Evolutionary conservation across 345 rosid species (phyloP), one percentile per base, ranked within the genome.

Genomic region (Eucalyptus tenuipes): DNA sequence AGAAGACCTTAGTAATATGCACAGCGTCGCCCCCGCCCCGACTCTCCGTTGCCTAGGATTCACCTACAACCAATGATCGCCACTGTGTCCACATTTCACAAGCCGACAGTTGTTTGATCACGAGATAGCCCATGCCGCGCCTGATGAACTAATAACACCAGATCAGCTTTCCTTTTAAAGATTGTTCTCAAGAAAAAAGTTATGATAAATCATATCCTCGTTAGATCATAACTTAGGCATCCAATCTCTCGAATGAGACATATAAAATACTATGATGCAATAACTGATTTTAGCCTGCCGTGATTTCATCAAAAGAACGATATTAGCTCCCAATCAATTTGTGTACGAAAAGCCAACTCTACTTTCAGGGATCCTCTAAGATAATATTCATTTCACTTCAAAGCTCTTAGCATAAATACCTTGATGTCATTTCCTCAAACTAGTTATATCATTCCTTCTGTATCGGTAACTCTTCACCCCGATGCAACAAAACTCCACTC

Each of bases 201-300:
- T 10, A 55, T 24, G 20, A 25, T 55, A 55, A 55, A 24, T 55
- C 61, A 9, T 25, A 55, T 55, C 29, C 6, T 55, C 1, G 4
- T 13, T 22, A 25, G 61, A 55, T 55, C 29, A 25, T 55, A 55
- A 25, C 3, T 55, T 1, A 1, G 1, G 61, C 1, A 24, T 5
- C 61, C 4, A 55, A 5, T 10, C 13, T 22, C 61, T 55, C 2
- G 1, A 10, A 55, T 0, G 1, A 55, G 61, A 55, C 27, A 55
- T 22, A 55, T 8, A 25, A 55, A 55, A 4, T 24, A 24, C 13
- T 55, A 9, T 8, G 1, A 13, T 22, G 29, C 13, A 55, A 9
- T 55, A 55, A 55, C 3, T 55, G 2, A 7, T 55, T 55, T 24
- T 0, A 24, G 3, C 6, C 0, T 24, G 0, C 27, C 29, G 0